Base-by-base conservation (phyloP, 2,329 filamentous ascomycete species). In the Aphanocladium album region DNA sequence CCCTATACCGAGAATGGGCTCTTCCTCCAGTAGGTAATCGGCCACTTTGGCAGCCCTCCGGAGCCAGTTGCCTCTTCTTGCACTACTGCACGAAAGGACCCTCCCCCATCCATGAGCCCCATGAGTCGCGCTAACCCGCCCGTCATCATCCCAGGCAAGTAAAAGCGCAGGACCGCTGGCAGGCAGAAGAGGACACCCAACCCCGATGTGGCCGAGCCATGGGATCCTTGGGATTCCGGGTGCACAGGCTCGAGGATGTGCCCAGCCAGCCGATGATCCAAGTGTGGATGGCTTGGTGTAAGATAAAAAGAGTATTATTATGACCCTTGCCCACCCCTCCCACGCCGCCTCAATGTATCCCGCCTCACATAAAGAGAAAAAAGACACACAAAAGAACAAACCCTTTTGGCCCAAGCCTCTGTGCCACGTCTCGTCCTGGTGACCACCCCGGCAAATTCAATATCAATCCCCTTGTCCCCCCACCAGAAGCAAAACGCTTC, bases 331-430 rank as follows among this genome's bases (percentile, higher is more conserved):
- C 50, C 41, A 39, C 57, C 41, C 49, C 19, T 53, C 19, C 39
- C 25, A 27, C 45, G 21, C 55, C 33, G 35, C 16, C 41, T 43
- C 27, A 17, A 23, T 19, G 39, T 11, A 21, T 57, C 56, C 33
- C 46, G 35, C 46, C 56, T 51, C 21, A 7, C 4, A 46, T 46
- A 27, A 60, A 60, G 21, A 53, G 23, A 41, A 19, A 35, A 5
- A 23, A 25, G 47, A 46, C 37, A 30, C 54, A 39, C 41, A 47
- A 60, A 46, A 60, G 49, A 60, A 60, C 57, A 60, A 53, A 54
- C 57, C 35, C 2, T n/a, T 25, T 45, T 43, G 12, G 14, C 5
- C 46, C 46, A 41, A 57, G 33, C 41, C 56, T 45, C 47, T 60
- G 57, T 54, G 57, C 50, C 57, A 60, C 25, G 56, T 59, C 46